These are phyloP conservation scores for Amphirosellinia nigrospora DNA, from an alignment of 495 filamentous ascomycete species.

Conservation along the genomic window DNA sequence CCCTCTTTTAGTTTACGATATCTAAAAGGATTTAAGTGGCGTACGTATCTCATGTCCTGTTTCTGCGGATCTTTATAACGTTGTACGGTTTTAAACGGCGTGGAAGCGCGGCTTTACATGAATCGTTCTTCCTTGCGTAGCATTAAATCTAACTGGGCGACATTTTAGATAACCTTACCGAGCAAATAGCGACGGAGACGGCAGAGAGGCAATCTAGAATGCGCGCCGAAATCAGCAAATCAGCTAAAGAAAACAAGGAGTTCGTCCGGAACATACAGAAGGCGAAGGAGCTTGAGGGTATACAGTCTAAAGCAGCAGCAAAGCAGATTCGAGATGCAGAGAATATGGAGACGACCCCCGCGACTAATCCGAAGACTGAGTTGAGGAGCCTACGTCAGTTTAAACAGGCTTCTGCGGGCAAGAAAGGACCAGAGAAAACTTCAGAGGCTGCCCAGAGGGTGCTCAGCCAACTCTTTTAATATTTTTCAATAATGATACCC, in stretches of 20 bases:
- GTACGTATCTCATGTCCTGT: constrained; percentile 24
- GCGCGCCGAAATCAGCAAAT: constrained; percentile 78
- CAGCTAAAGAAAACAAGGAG: constrained; percentile 80
- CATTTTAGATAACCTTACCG: constrained; percentile 55
- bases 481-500: constrained; percentile 35
- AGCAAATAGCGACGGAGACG: constrained; percentile 80
- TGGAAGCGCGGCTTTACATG: constrained; percentile 30
- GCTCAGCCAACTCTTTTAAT: constrained; percentile 79
- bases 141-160: constrained; percentile 28
- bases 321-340: constrained; percentile 57
- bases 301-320: constrained; percentile 66
- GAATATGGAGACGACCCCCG: constrained; percentile 11
- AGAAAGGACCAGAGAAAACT: constrained; percentile 55
- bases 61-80: neutral
- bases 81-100: neutral
- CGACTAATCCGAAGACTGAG: constrained; percentile 13
- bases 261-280: constrained; percentile 79
- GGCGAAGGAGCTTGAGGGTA: constrained; percentile 74
- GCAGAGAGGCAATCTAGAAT: constrained; percentile 79
- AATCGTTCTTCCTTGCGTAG: too few species aligned
- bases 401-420: constrained; percentile 68
- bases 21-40: constrained; percentile 86
- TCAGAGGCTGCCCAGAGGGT: constrained; percentile 77
- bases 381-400: constrained; percentile 63
- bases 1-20: constrained; percentile 57